Evolutionary conservation across 257 asterid genomes (phyloP).

Genomic region (Eustoma russellianum): DNA sequence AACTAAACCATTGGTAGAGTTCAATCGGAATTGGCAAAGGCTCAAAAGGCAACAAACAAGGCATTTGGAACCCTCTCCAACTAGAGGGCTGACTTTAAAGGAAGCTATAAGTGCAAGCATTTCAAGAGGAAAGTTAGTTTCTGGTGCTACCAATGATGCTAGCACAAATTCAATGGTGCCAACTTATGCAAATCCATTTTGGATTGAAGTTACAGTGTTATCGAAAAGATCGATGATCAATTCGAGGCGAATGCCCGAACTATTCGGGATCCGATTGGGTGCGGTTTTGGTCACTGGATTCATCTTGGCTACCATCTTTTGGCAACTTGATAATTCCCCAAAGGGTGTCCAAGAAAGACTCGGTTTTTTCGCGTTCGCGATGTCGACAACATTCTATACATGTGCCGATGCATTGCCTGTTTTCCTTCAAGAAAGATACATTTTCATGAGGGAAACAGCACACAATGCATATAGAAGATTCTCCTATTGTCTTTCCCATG

Average conservation of each 20-base stretch:
- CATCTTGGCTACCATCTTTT: slow-evolving; percentile 29
- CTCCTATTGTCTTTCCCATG: slow-evolving; percentile 32
- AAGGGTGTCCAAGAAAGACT: slow-evolving; percentile 33
- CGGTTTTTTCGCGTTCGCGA: slow-evolving; percentile 26
- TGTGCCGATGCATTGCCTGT: slow-evolving; percentile 37
- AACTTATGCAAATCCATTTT: slow-evolving; percentile 27
- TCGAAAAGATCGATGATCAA: slow-evolving; percentile 28
- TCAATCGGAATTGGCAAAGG: slow-evolving; percentile 21
- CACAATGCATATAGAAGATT: slow-evolving; percentile 31
- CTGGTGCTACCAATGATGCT: slow-evolving; percentile 22
- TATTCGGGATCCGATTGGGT: slow-evolving; percentile 26
- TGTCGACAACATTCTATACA: slow-evolving; percentile 31
- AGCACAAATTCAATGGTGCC: slow-evolving; percentile 20
- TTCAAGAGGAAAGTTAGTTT: slow-evolving; percentile 32
- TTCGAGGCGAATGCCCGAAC: slow-evolving; percentile 33
- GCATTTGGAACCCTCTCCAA: not conserved
- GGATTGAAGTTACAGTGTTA: slow-evolving; percentile 29
- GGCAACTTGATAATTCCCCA: slow-evolving; percentile 33
- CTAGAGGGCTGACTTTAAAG: slow-evolving; percentile 13
- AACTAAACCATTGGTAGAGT: slow-evolving; percentile 26
- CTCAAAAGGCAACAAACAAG: slow-evolving; percentile 1
- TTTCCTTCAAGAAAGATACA: slow-evolving; percentile 30
- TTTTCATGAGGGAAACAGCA: slow-evolving; percentile 39
- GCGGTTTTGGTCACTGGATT: slow-evolving; percentile 33
- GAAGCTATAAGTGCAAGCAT: slow-evolving; percentile 33